Evolutionary conservation across 768 basidiomycete species (phyloP).

Genomic region (Psilocybe sp.): DNA sequence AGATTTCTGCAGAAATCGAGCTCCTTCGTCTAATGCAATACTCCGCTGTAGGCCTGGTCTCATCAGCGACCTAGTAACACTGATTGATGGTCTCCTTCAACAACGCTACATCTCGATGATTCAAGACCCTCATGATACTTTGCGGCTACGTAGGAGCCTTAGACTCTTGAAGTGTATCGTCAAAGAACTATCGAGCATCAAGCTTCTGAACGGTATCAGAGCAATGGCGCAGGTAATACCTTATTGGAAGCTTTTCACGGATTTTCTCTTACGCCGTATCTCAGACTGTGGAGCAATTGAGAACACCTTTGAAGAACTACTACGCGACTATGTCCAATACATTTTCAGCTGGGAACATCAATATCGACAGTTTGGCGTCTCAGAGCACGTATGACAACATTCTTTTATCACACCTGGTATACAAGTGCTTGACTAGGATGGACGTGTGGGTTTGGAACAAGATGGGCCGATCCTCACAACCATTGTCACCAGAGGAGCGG

Average conservation of each 20-base stretch:
- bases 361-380: conserved; percentile 41
- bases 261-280: conserved; percentile 4
- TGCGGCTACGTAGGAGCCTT: conserved; percentile 59
- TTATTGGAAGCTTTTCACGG: not conserved
- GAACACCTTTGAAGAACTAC: conserved; percentile 53
- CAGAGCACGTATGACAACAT: conserved; percentile 37
- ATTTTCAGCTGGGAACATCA: conserved; percentile 35
- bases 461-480: conserved; percentile 35
- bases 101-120: conserved; percentile 41
- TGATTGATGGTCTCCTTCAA: conserved; percentile 53
- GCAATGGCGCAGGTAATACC: conserved; percentile 58
- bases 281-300: conserved; percentile 55
- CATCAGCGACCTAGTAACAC: conserved; percentile 48
- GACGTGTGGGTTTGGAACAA: conserved; percentile 70
- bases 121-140: conserved; percentile 39
- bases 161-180: conserved; percentile 62
- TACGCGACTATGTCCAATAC: conserved; percentile 54
- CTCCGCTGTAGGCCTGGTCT: conserved; percentile 52
- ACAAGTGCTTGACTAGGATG: conserved; percentile 73
- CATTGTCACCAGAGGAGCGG: conserved; percentile 37
- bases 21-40: not conserved
- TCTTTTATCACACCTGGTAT: conserved; percentile 61
- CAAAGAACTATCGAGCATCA: conserved; percentile 69
- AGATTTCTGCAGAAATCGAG: conserved; percentile 2
- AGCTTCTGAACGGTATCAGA: conserved; percentile 67